Conservation (phyloP, 2,329 filamentous ascomycete genomes). For the Fusarium siculi region DNA sequence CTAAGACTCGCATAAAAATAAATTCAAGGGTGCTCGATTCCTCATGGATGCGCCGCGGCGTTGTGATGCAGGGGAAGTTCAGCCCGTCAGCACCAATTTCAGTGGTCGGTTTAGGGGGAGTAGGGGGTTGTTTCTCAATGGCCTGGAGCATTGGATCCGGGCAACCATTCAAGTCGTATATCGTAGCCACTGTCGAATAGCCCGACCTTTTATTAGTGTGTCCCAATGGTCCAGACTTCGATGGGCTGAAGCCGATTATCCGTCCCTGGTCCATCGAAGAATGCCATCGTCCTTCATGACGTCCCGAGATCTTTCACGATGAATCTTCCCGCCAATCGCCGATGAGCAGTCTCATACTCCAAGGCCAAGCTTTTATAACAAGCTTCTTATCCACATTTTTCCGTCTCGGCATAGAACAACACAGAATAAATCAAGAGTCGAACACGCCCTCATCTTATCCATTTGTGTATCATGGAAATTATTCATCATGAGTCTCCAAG, state of each 20-base stretch:
- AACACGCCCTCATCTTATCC: background rate
- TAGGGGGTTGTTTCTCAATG: constrained; percentile 5
- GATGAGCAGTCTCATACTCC: constrained; percentile 26
- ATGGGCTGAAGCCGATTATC: constrained; percentile 29
- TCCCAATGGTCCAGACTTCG: background rate
- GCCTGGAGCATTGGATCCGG: background rate
- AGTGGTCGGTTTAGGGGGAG: constrained; percentile 9
- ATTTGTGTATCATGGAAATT: background rate
- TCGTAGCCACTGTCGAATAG: constrained; percentile 5
- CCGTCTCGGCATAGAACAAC: constrained; percentile 10
- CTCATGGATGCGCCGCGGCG: background rate
- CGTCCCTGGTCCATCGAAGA: constrained; percentile 9
- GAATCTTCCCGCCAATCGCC: constrained; percentile 28
- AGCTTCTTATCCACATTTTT: constrained; percentile 37
- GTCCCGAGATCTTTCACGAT: constrained; percentile 1
- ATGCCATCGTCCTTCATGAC: constrained; percentile 1
- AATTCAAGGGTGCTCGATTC: constrained; percentile 16
- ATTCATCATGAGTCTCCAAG: background rate
- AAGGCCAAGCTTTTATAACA: constrained; percentile 31
- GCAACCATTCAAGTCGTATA: constrained; percentile 1
- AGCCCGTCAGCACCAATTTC: constrained; percentile 33
- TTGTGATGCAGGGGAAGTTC: constrained; percentile 28
- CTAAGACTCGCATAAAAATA: constrained; percentile 13
- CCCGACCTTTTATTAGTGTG: background rate
- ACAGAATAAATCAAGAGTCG: background rate